These are phyloP conservation scores for Flaveria linearis DNA, from an alignment of 129 eudicot genomes.

Conservation along the genomic window DNA sequence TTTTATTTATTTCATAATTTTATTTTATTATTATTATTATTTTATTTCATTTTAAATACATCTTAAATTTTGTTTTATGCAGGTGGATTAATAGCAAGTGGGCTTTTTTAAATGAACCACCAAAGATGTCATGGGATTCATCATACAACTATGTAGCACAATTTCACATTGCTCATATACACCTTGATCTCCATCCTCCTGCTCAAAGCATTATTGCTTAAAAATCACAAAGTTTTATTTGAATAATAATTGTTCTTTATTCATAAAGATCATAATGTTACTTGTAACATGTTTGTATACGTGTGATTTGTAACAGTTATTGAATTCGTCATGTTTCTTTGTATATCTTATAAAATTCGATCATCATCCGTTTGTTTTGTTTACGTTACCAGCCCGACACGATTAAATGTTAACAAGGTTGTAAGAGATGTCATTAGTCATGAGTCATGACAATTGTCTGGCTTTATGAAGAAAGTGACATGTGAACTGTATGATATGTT, in stretches of 20 bases:
- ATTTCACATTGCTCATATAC: conserved; percentile 33
- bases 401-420: background rate
- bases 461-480: conserved; percentile 26
- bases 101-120: conserved; percentile 42
- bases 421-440: conserved; percentile 10
- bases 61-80: background rate
- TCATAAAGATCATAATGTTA: background rate
- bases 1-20: background rate
- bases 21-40: background rate
- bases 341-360: background rate
- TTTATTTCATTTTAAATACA: background rate
- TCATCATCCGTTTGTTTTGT: background rate
- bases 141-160: conserved; percentile 35
- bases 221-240: background rate
- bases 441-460: background rate
- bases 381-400: background rate
- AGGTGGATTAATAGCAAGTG: conserved; percentile 47
- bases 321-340: background rate
- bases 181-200: background rate
- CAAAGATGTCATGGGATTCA: conserved; percentile 20
- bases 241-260: background rate
- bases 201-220: conserved; percentile 15
- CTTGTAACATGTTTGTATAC: background rate
- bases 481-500: conserved; percentile 9
- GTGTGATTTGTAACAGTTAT: conserved; percentile 1